Conservation (phyloP, 2,329 filamentous ascomycete genomes). For the Colletotrichum spinosum region DNA sequence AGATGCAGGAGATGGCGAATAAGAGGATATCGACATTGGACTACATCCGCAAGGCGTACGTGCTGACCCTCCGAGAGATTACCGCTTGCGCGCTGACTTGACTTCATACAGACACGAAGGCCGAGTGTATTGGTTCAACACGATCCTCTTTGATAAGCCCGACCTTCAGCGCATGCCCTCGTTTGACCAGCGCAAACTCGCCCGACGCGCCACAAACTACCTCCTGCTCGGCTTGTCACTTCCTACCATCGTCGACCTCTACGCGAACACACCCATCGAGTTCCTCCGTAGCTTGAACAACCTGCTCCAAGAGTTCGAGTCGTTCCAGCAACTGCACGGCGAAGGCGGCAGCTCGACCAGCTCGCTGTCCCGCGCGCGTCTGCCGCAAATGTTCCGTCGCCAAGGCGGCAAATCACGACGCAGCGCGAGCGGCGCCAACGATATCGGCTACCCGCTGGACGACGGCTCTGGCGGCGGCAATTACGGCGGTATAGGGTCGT, state of each 20-base stretch:
- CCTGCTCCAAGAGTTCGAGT: slow-evolving; percentile 90
- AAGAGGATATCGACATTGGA: slow-evolving; percentile 96
- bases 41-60: slow-evolving; percentile 91
- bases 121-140: slow-evolving; percentile 98
- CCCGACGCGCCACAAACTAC: slow-evolving; percentile 92
- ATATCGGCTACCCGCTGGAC: slow-evolving; percentile 46
- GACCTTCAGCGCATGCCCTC: slow-evolving; percentile 87
- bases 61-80: slow-evolving; percentile 39
- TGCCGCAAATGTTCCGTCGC: slow-evolving; percentile 86
- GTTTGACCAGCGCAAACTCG: slow-evolving; percentile 85
- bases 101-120: slow-evolving; percentile 79
- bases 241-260: slow-evolving; percentile 89
- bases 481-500: slow-evolving; percentile 42
- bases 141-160: slow-evolving; percentile 86
- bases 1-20: slow-evolving; percentile 85
- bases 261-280: slow-evolving; percentile 81
- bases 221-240: slow-evolving; percentile 92
- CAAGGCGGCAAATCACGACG: slow-evolving; percentile 69
- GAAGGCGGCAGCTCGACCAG: slow-evolving; percentile 77
- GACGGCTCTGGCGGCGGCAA: slow-evolving; percentile 44
- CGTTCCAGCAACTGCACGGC: slow-evolving; percentile 88
- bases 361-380: slow-evolving; percentile 79
- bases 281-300: slow-evolving; percentile 89
- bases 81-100: slow-evolving; percentile 19
- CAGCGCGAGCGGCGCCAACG: slow-evolving; percentile 61